Evolutionary conservation across 2,329 filamentous ascomycete genomes (phyloP), one percentile per base, ranked within the genome.

Genomic region (Stagonosporopsis cucurbitacearum): DNA sequence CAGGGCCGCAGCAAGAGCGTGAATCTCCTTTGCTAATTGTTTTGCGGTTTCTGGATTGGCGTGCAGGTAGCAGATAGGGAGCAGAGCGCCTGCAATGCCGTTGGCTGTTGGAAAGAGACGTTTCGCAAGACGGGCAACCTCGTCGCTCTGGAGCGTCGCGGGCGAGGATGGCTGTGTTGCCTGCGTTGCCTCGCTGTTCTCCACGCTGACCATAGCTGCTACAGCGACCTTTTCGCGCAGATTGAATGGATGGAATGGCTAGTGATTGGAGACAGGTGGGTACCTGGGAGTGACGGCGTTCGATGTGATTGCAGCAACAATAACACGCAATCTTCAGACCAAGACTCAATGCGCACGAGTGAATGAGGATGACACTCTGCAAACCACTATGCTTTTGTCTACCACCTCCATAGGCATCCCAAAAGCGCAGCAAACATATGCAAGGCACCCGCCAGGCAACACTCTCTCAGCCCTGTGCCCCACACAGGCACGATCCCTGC

Each of bases 381-480:
- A 17, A 37, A 4, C 19, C 9, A 5, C 12, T 1, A 9, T 37
- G 3, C 19, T 39, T 39, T 49, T 54, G 45, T 49, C 9, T 5
- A 8, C 22, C 15, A 11, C n/a, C 17, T n/a, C 13, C 20, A 9
- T 30, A 45, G 40, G 32, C 41, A 32, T 28, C 13, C 26, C n/a
- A 4, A 39, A 20, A 35, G 23, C 26, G 3, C 17, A 2, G 32
- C 15, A 54, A 44, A 37, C 23, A 43, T 5, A 37, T n/a, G 5
- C 6, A 30, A 54, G 41, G 51, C 39, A 25, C 9, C 33, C 23
- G 15, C 6, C 32, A 54, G 51, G 51, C 51, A 49, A 45, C 45
- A 40, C 12, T 32, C 13, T 23, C n/a, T n/a, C 26, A 36, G 42
- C 36, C 28, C n/a, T 42, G 22, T 23, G 33, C 3, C 5, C 17